Base-by-base conservation (phyloP, 2,329 filamentous ascomycete genomes). In the Eutypa lata region DNA sequence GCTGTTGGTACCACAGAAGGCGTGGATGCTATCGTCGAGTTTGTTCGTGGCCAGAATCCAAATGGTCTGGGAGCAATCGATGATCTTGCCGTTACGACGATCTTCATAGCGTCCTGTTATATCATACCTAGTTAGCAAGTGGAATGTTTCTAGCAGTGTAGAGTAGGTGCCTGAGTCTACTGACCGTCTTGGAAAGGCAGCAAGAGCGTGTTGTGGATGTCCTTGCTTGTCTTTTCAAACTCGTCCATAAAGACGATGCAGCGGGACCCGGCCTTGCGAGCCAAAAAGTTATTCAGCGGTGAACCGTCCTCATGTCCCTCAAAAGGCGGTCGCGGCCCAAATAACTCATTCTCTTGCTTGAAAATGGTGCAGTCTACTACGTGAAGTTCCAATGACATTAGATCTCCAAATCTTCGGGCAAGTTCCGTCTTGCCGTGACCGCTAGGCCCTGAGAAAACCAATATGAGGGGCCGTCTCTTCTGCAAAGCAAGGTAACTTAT, bases 401-500 rank as follows among this genome's bases (percentile, higher is more conserved):
- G 65, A 2, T 68, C 50, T 1, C 73, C 72, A 21, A 80, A 67
- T 7, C 63, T 63, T 14, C 65, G 65, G 0, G 76, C 75, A 13
- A 80, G 60, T 53, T 78, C 75, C 0, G 76, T 79, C 61, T 80
- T 80, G 4, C 77, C 77, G 53, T 79, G 76, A 0, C 76, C 76
- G 35, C 72, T 74, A 0, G 73, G 72, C 0, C 76, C 77, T 3
- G 73, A 72, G 48, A 78, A 77, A 1, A 71, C 64, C 7, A 78
- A 48, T 2, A 76, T 65, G 0, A 76, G 60, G 0, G 73, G 74
- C 40, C 59, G 61, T 19, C 61, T 57, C 1, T 50, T 57, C 1
- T 63, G 59, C 14, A 67, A 52, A 1, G 64, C 55, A 1, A 73
- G 53, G 47, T 75, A 61, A 6, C 61, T 65, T 21, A 68, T 19